Conservation (phyloP, 2,329 filamentous ascomycete species). For the Talaromyces sp. region DNA sequence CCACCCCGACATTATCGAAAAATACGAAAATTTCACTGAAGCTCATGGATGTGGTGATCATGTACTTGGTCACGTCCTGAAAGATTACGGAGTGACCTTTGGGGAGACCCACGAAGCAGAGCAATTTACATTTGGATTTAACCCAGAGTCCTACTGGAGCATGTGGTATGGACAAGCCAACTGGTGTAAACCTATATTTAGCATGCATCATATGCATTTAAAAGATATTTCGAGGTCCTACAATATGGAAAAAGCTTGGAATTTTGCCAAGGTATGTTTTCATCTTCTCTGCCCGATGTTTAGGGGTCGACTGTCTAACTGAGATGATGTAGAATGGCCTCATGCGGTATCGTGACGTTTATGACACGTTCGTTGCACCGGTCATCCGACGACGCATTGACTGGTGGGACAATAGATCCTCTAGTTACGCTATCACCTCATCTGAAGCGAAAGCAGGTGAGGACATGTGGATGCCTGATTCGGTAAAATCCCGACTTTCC, state of each 20-base stretch:
- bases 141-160: slow-evolving; percentile 29
- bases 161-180: slow-evolving; percentile 35
- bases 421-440: slow-evolving; percentile 25
- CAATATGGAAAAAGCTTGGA: slow-evolving; percentile 26
- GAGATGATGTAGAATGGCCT: neutral
- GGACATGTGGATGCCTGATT: slow-evolving; percentile 12
- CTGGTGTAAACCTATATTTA: slow-evolving; percentile 54
- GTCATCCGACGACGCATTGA: slow-evolving; percentile 22
- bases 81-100: slow-evolving; percentile 49
- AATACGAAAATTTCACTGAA: slow-evolving; percentile 41
- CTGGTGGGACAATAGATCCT: slow-evolving; percentile 28
- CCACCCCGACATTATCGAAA: slow-evolving; percentile 45
- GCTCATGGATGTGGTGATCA: slow-evolving; percentile 54
- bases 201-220: slow-evolving; percentile 27
- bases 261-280: slow-evolving; percentile 21
- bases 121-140: slow-evolving; percentile 47
- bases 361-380: slow-evolving; percentile 23
- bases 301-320: neutral
- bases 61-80: slow-evolving; percentile 48
- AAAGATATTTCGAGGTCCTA: slow-evolving; percentile 27
- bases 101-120: slow-evolving; percentile 50
- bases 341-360: slow-evolving; percentile 27
- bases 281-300: neutral
- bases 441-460: slow-evolving; percentile 20
- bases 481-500: slow-evolving; percentile 16